phyloP scores from a whole-genome alignment of 2,329 filamentous ascomycete species.

The Aureobasidium musti region DNA sequence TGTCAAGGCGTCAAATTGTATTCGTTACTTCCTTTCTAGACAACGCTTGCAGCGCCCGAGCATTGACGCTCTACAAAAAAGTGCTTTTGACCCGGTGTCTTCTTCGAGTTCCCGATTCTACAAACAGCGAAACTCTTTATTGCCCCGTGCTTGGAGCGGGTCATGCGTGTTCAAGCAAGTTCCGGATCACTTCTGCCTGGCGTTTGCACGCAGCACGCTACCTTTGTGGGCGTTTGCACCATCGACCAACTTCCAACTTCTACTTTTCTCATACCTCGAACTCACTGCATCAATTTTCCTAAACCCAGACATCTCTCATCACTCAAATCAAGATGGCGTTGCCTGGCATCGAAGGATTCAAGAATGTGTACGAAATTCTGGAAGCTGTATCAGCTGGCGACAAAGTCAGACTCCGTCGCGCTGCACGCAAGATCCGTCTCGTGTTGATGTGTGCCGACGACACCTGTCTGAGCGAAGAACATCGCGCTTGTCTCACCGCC shows the following conservation, averaged over 20 bases:
- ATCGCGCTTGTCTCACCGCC: constrained; percentile 1
- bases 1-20: no score
- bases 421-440: constrained; percentile 23
- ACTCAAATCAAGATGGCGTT: neutral
- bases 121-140: no score
- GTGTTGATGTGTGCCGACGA: constrained; percentile 16
- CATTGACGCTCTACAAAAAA: no score
- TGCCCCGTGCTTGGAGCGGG: neutral
- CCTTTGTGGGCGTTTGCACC: neutral
- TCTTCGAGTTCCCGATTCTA: no score
- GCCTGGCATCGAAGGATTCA: constrained; percentile 16
- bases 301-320: neutral
- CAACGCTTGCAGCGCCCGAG: no score
- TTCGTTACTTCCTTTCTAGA: no score
- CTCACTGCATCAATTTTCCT: neutral
- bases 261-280: neutral
- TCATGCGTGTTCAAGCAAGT: neutral
- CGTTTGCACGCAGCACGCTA: neutral
- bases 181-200: neutral
- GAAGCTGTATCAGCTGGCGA: neutral
- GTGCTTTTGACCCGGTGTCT: no score
- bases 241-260: neutral
- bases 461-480: neutral
- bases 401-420: constrained; percentile 9
- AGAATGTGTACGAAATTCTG: constrained; percentile 14